phyloP scores from a whole-genome alignment of 768 basidiomycete species.

The Auriscalpium vulgare region DNA sequence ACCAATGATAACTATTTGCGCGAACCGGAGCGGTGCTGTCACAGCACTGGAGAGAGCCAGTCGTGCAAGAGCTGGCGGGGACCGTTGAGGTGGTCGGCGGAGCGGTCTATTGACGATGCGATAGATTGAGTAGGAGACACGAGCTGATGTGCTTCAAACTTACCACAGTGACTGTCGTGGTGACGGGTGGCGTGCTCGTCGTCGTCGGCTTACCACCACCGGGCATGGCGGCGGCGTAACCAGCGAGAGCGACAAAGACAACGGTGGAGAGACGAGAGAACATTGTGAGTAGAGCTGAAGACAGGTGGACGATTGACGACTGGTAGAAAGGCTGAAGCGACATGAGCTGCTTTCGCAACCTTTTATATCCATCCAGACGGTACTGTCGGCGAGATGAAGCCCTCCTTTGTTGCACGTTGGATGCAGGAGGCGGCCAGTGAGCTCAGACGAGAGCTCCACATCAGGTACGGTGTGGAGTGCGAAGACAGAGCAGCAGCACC shows the following conservation, averaged over 20 bases:
- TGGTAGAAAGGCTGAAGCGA: too few species aligned
- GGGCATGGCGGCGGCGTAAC: slow-evolving; percentile 13
- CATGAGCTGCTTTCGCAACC: too few species aligned
- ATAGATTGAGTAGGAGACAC: too few species aligned
- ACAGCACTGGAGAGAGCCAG: slow-evolving; percentile 18
- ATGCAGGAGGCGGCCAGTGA: too few species aligned
- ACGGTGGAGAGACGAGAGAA: slow-evolving; percentile 3
- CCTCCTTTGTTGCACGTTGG: too few species aligned
- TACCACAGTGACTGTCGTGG: slow-evolving; percentile 8
- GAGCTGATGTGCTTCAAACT: neutral
- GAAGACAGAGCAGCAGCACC: too few species aligned
- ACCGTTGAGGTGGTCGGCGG: slow-evolving; percentile 4
- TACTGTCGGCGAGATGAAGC: too few species aligned
- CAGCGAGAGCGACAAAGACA: slow-evolving; percentile 7
- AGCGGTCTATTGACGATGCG: neutral
- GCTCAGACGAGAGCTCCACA: too few species aligned
- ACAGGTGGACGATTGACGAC: too few species aligned
- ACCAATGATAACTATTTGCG: neutral
- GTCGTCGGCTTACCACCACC: neutral
- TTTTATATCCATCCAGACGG: too few species aligned
- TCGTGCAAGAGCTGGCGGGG: slow-evolving; percentile 14
- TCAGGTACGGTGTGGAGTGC: too few species aligned
- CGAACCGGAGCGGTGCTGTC: slow-evolving; percentile 11
- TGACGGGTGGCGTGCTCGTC: neutral
- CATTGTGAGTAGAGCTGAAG: slow-evolving; percentile 4